Conservation (phyloP, 2,329 filamentous ascomycete genomes). For the Penicillium sp. region DNA sequence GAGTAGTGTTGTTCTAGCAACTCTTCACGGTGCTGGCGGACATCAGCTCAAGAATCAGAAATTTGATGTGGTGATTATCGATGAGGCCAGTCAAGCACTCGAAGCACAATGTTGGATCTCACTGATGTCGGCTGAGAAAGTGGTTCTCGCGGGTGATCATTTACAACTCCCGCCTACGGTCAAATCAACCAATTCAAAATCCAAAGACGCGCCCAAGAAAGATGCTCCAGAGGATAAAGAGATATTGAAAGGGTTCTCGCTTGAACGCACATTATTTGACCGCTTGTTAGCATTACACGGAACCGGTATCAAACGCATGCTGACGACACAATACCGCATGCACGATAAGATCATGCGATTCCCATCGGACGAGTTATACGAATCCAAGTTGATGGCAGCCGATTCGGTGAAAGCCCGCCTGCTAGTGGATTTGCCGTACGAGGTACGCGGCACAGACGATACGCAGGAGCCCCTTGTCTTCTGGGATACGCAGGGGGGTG, state of each 20-base stretch:
- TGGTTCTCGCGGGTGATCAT: conserved; percentile 90
- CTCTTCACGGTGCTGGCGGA: conserved; percentile 87
- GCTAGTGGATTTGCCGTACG: conserved; percentile 75
- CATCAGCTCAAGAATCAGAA: conserved; percentile 74
- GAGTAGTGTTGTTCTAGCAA: conserved; percentile 88
- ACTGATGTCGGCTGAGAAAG: conserved; percentile 74
- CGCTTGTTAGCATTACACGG: conserved; percentile 81
- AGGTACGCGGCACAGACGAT: conserved; percentile 77
- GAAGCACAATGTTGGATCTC: conserved; percentile 98
- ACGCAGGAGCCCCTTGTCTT: conserved; percentile 87
- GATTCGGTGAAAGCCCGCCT: conserved; percentile 74
- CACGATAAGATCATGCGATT: conserved; percentile 95
- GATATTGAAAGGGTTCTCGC: conserved; percentile 54
- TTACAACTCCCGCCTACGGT: conserved; percentile 92
- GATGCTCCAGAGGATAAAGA: conserved; percentile 36
- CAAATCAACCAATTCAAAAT: conserved; percentile 63
- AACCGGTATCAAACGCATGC: conserved; percentile 81
- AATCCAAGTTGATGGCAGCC: conserved; percentile 75
- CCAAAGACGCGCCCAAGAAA: conserved; percentile 39
- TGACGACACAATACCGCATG: conserved; percentile 98
- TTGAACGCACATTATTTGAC: conserved; percentile 94
- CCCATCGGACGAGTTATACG: conserved; percentile 86
- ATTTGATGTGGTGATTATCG: conserved; percentile 93
- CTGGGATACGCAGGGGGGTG: conserved; percentile 93
- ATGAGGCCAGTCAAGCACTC: conserved; percentile 92